These are phyloP conservation scores for Alternaria tenuissima DNA, from an alignment of 2,329 filamentous ascomycete genomes.

Conservation along the genomic window DNA sequence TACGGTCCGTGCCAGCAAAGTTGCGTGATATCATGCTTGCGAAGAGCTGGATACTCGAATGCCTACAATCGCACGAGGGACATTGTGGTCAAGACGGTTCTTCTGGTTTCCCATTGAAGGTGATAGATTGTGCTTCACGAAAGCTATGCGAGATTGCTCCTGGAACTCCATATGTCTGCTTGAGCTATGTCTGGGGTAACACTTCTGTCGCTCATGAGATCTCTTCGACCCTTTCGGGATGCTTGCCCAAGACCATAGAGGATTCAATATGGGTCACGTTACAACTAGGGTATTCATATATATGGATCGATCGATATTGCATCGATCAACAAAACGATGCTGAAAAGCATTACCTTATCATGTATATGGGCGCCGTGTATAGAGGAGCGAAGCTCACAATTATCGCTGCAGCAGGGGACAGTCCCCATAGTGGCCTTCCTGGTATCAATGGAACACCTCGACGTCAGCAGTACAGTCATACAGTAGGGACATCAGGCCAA, in stretches of 20 bases:
- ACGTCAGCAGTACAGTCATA: neutral
- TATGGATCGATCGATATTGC: neutral
- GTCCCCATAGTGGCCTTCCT: neutral
- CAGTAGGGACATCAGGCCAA: neutral
- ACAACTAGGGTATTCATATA: neutral
- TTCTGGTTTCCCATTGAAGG: neutral
- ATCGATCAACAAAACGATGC: neutral
- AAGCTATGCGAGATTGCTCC: neutral
- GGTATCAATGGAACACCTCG: neutral
- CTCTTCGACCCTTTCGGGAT: neutral
- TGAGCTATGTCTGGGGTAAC: neutral
- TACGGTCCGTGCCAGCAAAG: neutral
- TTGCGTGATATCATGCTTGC: neutral
- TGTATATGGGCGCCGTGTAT: neutral
- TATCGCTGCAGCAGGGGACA: neutral
- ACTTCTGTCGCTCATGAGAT: neutral
- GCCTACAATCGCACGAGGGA: neutral
- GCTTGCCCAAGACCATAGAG: neutral
- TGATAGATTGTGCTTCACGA: neutral
- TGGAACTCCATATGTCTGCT: neutral
- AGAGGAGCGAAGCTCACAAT: neutral
- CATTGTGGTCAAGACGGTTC: neutral
- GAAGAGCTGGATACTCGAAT: neutral
- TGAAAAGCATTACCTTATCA: neutral
- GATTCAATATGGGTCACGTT: neutral